Conservation (phyloP, 2,329 filamentous ascomycete species). For the Fusarium sp. region DNA sequence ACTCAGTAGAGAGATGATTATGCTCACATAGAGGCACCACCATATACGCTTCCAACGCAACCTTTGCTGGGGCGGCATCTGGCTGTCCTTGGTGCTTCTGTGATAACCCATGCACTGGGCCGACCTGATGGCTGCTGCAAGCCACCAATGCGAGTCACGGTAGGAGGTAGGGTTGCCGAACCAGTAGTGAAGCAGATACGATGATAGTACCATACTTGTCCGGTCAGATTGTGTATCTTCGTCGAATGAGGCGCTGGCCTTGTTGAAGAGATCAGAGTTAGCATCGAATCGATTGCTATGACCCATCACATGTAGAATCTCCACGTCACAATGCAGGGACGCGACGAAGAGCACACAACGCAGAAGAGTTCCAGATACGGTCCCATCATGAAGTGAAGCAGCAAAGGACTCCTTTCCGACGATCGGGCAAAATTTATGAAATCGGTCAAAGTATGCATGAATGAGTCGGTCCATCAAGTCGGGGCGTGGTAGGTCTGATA, state of each 20-base stretch:
- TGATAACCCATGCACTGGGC: neutral
- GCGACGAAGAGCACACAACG: conserved; percentile 6
- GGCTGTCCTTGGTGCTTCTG: neutral
- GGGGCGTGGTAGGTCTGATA: neutral
- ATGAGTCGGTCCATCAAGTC: neutral
- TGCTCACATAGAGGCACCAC: neutral
- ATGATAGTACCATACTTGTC: neutral
- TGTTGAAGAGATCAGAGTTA: neutral
- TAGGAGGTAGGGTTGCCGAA: conserved; percentile 11
- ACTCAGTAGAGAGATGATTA: neutral
- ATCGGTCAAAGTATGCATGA: conserved; percentile 11
- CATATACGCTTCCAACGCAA: neutral
- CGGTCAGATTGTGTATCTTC: neutral
- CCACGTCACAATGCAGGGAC: conserved; percentile 3
- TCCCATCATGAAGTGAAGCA: neutral
- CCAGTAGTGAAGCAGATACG: conserved; percentile 25
- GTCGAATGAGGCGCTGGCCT: neutral
- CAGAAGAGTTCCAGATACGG: neutral
- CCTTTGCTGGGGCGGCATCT: neutral
- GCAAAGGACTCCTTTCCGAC: neutral
- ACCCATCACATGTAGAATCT: conserved; percentile 8
- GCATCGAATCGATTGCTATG: conserved; percentile 4
- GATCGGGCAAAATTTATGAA: conserved; percentile 1
- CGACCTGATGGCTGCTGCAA: neutral
- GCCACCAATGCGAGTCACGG: neutral